These are phyloP conservation scores for Dothidotthia symphoricarpi DNA, from an alignment of 2,329 filamentous ascomycete genomes.

Conservation along the genomic window DNA sequence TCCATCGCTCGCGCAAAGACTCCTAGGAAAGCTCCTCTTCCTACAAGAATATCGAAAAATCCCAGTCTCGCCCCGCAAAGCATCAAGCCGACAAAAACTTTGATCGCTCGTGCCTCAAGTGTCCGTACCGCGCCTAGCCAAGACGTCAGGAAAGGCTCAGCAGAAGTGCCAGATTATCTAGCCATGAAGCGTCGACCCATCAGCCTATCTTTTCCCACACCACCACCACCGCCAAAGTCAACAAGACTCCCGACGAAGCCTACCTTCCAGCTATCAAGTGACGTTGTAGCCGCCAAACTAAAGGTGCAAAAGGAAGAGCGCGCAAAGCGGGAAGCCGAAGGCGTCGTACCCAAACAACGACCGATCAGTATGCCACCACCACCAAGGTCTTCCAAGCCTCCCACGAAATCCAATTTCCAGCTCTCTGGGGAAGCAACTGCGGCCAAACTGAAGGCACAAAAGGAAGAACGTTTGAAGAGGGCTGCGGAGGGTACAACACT, in stretches of 20 bases:
- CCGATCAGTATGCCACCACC: conserved; percentile 50
- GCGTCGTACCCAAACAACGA: conserved; percentile 30
- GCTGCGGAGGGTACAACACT: conserved; percentile 35
- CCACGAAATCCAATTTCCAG: conserved; percentile 52
- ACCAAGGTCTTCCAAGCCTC: conserved; percentile 52
- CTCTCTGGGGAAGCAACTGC: conserved; percentile 55
- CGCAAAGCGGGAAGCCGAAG: conserved; percentile 45
- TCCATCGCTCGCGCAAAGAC: not conserved
- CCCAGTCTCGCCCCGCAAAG: conserved; percentile 29
- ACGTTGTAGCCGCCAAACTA: conserved; percentile 54
- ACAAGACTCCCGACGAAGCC: conserved; percentile 51
- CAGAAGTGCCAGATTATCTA: conserved; percentile 38
- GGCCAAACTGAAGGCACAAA: conserved; percentile 31
- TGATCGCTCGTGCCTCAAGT: conserved; percentile 28
- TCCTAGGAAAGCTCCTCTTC: conserved; percentile 4
- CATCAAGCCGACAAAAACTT: conserved; percentile 28
- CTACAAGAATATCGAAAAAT: conserved; percentile 26
- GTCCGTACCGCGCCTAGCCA: conserved; percentile 24
- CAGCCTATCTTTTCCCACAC: conserved; percentile 50
- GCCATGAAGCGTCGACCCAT: conserved; percentile 49
- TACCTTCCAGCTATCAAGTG: conserved; percentile 54
- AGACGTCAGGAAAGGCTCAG: conserved; percentile 21
- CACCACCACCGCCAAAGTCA: conserved; percentile 46
- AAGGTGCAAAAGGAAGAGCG: conserved; percentile 53
- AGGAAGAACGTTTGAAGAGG: conserved; percentile 35